A percentile compares a stretch with the other conserved stretches of the same genome.
phyloP scores from a whole-genome alignment of 225 moss, liverwort and hornwort genomes.

The Polytrichum formosum region DNA sequence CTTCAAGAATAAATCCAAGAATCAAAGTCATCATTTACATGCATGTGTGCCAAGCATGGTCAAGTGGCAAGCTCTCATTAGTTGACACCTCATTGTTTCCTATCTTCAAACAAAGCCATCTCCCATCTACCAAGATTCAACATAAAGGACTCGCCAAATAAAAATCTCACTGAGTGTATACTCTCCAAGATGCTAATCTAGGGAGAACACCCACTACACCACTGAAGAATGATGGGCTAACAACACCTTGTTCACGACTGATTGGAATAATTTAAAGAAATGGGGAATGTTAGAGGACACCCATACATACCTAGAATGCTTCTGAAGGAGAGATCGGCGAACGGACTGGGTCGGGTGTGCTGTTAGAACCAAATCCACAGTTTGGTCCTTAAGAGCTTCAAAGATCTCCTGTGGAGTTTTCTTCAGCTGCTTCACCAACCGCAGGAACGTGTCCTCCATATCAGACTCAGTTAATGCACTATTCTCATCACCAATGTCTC shows the following conservation, averaged over 20 bases:
- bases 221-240: too few species aligned
- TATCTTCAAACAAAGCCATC: too few species aligned
- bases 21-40: too few species aligned
- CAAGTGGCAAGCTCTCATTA: too few species aligned
- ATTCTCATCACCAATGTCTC: constrained; percentile 57
- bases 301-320: constrained; percentile 38
- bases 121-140: too few species aligned
- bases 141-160: too few species aligned
- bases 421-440: constrained; percentile 52
- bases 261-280: not conserved
- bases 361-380: constrained; percentile 53
- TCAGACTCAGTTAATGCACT: constrained; percentile 61
- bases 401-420: constrained; percentile 59
- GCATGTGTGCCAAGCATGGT: too few species aligned
- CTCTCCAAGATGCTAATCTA: too few species aligned
- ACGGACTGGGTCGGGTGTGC: constrained; percentile 65
- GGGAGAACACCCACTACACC: too few species aligned
- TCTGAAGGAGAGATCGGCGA: constrained; percentile 57
- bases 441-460: constrained; percentile 55
- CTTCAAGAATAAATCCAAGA: too few species aligned
- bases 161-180: too few species aligned
- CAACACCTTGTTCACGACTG: not conserved
- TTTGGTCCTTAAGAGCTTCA: constrained; percentile 54
- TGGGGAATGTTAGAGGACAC: not conserved
- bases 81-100: too few species aligned